Percentiles rank a stretch among this genome's conserved stretches.
phyloP scores from a whole-genome alignment of 495 filamentous ascomycete genomes.

The Xylaria bambusicola region DNA sequence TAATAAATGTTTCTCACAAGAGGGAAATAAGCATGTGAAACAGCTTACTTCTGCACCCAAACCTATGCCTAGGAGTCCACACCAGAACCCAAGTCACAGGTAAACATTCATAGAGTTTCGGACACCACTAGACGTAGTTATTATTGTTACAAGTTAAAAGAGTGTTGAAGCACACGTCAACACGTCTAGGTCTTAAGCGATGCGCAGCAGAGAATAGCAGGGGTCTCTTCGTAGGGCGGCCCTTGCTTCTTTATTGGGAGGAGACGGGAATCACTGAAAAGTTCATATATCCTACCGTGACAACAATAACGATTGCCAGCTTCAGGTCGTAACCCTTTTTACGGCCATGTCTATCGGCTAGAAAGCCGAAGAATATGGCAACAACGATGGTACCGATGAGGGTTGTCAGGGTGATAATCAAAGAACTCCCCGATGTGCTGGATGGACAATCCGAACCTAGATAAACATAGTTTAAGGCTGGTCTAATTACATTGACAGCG shows the following conservation, averaged over 20 bases:
- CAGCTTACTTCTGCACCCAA: slow-evolving; percentile 40
- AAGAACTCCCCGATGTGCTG: slow-evolving; percentile 13
- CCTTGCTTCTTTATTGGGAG: not conserved
- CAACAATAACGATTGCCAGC: slow-evolving; percentile 56
- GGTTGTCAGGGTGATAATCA: slow-evolving; percentile 58
- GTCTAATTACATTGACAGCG: slow-evolving; percentile 55
- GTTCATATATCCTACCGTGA: slow-evolving; percentile 56
- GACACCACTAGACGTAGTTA: slow-evolving; percentile 5
- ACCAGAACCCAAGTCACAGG: slow-evolving; percentile 61
- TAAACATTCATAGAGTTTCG: slow-evolving; percentile 55
- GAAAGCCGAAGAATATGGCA: slow-evolving; percentile 61
- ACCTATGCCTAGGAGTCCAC: slow-evolving; percentile 58
- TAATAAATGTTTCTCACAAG: not conserved
- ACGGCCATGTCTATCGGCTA: slow-evolving; percentile 64
- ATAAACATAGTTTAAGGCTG: slow-evolving; percentile 61
- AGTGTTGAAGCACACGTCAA: no score
- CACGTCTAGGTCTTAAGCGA: no score
- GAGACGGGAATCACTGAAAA: slow-evolving; percentile 28
- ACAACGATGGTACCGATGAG: slow-evolving; percentile 60
- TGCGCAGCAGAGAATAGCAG: no score
- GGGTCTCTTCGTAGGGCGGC: no score
- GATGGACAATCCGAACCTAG: slow-evolving; percentile 37
- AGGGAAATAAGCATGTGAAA: not conserved
- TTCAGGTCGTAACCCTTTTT: slow-evolving; percentile 66
- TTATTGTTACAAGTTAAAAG: not conserved